These are phyloP conservation scores for Penicillium turbatum DNA, from an alignment of 495 filamentous ascomycete genomes.

Conservation along the genomic window DNA sequence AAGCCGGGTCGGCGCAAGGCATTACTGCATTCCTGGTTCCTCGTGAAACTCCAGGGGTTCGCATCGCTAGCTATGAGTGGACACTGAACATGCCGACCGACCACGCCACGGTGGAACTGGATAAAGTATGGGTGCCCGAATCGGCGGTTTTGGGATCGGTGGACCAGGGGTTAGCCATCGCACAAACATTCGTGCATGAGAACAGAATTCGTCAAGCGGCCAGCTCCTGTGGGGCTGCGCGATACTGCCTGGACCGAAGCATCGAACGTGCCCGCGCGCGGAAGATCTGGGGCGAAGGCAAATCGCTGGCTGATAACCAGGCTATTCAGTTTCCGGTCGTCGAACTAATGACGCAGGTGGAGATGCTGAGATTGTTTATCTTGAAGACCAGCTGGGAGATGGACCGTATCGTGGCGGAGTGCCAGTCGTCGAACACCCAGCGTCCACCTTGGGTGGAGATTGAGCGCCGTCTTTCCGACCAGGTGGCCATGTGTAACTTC, in stretches of 20 bases:
- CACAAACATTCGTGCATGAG: constrained; percentile 60
- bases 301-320: constrained; percentile 51
- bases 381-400: constrained; percentile 55
- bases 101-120: constrained; percentile 51
- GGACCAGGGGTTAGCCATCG: constrained; percentile 49
- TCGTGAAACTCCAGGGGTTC: constrained; percentile 39
- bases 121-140: constrained; percentile 45
- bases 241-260: constrained; percentile 51
- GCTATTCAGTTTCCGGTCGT: constrained; percentile 59
- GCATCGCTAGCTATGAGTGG: constrained; percentile 53
- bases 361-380: constrained; percentile 58
- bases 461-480: constrained; percentile 50
- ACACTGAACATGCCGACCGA: constrained; percentile 62
- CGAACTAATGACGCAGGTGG: constrained; percentile 53
- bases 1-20: constrained; percentile 42
- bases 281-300: constrained; percentile 49
- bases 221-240: constrained; percentile 52
- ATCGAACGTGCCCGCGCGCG: constrained; percentile 49
- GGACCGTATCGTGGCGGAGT: constrained; percentile 47
- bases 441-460: constrained; percentile 40
- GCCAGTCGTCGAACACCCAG: constrained; percentile 5
- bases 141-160: constrained; percentile 45
- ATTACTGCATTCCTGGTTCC: constrained; percentile 58
- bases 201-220: constrained; percentile 59
- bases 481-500: constrained; percentile 62